Base-by-base conservation (phyloP, 192 early-diverging fungal genomes). In the Backusella westeae region DNA sequence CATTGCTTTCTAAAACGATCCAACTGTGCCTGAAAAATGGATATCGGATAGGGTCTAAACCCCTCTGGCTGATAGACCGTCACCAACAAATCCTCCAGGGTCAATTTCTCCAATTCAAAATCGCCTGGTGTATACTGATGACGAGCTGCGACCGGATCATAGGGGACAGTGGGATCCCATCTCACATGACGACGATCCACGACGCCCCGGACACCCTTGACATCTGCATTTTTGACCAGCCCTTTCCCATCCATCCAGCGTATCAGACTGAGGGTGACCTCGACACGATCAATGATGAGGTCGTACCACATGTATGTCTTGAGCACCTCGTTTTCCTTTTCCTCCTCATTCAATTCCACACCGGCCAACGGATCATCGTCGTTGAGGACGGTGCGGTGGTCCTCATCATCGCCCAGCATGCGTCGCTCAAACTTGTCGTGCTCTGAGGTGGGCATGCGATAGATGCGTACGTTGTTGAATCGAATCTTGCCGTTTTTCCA, bases 401-500 rank as follows among this genome's bases (percentile, higher is more conserved):
- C 46, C 6, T 26, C 9, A 1, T 63, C 8, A 0, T 63, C 21
- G 26, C 26, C 56, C 7, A 29, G 56, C 23, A 63, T 63, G 12
- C 56, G 69, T 44, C 79, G 66, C 69, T 83, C 78, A 46, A 83
- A 80, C 72, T 78, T 77, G 15, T 75, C 70, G 17, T 68, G 78
- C 46, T 82, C 81, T 6, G 81, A 80, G 6, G 71, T 66, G 12
- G 81, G 81, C 84, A 85, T 85, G 5, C 84, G 78, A 39, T 79
- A 79, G 17, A 90, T 84, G 14, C 82, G 83, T 9, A 99, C 96
- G 81, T 98, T 98, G 38, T 88, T 92, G 17, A 99, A 86, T 12
- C 91, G 86, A 67, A 99, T 96, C 8, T 89, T 88, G 10, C 97
- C 97, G 23, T 92, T 89, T 53, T 93, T 88, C 98, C 98, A 99